phyloP scores from a whole-genome alignment of 1,284 basidiomycete species.

The Ustilago cynodontis region DNA sequence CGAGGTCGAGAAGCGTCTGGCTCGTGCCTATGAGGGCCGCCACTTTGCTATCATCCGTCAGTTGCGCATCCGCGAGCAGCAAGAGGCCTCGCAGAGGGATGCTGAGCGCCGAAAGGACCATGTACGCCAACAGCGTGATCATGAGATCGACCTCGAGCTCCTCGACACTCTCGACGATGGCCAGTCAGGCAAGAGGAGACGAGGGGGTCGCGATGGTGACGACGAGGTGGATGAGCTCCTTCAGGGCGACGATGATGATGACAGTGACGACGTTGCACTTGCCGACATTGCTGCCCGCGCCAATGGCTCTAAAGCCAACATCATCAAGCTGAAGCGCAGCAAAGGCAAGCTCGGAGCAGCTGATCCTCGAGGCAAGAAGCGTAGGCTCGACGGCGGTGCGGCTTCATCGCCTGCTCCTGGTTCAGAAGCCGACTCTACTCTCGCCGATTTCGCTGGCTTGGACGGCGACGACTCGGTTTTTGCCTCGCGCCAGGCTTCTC shows the following conservation, averaged over 20 bases:
- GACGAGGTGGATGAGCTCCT: constrained; percentile 47
- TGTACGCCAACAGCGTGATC: constrained; percentile 52
- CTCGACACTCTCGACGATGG: constrained; percentile 61
- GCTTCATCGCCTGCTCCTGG: constrained; percentile 42
- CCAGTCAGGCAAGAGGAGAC: constrained; percentile 21
- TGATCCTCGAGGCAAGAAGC: constrained; percentile 40
- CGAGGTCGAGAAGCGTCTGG: constrained; percentile 53
- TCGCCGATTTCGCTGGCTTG: constrained; percentile 39
- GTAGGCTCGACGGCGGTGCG: constrained; percentile 35
- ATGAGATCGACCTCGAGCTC: constrained; percentile 66
- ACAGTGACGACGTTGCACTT: constrained; percentile 46
- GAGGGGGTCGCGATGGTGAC: constrained; percentile 22
- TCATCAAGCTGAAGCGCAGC: constrained; percentile 57
- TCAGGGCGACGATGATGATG: constrained; percentile 41
- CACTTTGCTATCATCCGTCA: constrained; percentile 55
- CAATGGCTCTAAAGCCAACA: constrained; percentile 33
- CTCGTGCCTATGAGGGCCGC: constrained; percentile 56
- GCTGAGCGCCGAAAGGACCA: constrained; percentile 38
- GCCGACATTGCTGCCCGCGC: constrained; percentile 42
- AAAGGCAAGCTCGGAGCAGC: constrained; percentile 37
- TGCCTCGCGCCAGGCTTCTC: constrained; percentile 46
- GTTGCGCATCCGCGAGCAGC: constrained; percentile 44
- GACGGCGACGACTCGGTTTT: constrained; percentile 42
- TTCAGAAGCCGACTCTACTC: constrained; percentile 37
- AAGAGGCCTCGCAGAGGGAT: constrained; percentile 47